Base-by-base conservation (phyloP, 2,329 filamentous ascomycete genomes). In the Claviceps maximensis region DNA sequence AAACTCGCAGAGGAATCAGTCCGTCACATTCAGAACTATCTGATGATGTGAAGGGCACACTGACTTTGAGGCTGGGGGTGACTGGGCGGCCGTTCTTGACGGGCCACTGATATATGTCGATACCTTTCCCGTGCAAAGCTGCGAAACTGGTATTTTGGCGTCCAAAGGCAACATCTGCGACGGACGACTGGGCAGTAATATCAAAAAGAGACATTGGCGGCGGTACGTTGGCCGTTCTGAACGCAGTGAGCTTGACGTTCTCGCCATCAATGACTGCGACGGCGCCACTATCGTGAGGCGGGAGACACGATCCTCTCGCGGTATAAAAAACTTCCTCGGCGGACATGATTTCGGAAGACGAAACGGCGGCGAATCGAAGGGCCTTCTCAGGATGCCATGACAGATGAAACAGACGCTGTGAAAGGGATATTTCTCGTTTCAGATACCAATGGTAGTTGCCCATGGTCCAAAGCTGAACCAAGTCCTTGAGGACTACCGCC, bases 381-480 rank as follows among this genome's bases (percentile, higher is more conserved):
- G 89, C 72, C 65, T 86, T 89, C 64, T 97, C 93, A 1, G 88
- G 80, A 66, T 98, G 89, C 93, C 93, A 98, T 1, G 73, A 65
- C n/a, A 80, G 58, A 41, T 64, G 60, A 47, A 62, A 50, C 41
- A 67, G 61, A 3, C 61, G 59, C 13, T 60, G 61, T 8, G 66
- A 60, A 7, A 76, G 70, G 7, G 72, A 69, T 7, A 96, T 75
- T 64, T 96, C 89, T 65, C 95, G 89, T 71, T 98, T 98, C 17
- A 98, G 75, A 66, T 97, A 97, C 80, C 93, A 98, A 65, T 97
- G 88, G 60, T 98, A 98, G 66, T 98, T 98, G 21, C 89, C 87
- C 77, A 86, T 95, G 0, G 89, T 95, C 93, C 93, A 98, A 1
- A 98, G 73, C 64, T 98, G 93, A n/a, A 93, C 72, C 53, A 81